phyloP scores from a whole-genome alignment of 352 stramenopile genomes.

The Aphanomyces stellatus region DNA sequence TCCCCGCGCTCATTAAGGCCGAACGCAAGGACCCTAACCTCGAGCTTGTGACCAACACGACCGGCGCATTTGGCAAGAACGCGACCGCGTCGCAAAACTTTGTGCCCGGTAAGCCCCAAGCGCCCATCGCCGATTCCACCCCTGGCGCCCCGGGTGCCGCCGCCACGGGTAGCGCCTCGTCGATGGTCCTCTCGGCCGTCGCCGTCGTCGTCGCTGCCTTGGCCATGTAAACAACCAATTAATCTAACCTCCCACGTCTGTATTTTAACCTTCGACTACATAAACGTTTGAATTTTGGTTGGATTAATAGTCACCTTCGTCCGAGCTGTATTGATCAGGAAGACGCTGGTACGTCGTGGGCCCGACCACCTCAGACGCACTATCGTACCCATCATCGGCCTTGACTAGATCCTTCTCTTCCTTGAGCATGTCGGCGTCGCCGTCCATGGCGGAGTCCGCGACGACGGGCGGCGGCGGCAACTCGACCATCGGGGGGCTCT shows the following conservation, averaged over 20 bases:
- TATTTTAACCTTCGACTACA: neutral
- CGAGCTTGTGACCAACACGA: slow-evolving; percentile 10
- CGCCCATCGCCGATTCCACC: neutral
- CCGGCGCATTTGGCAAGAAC: slow-evolving; percentile 13
- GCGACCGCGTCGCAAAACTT: neutral
- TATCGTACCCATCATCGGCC: too few species aligned
- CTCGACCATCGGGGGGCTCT: neutral
- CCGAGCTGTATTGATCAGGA: too few species aligned
- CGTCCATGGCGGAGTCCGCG: too few species aligned
- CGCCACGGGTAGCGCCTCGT: neutral
- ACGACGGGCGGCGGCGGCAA: neutral
- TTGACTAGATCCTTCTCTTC: too few species aligned
- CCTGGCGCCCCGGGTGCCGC: neutral
- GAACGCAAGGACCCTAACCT: neutral
- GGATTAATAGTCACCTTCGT: neutral
- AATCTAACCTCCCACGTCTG: neutral
- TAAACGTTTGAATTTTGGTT: neutral
- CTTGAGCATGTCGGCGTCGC: too few species aligned
- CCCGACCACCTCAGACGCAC: too few species aligned
- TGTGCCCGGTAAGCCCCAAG: neutral
- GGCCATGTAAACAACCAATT: neutral
- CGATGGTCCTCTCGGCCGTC: neutral
- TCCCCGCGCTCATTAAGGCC: slow-evolving; percentile 11
- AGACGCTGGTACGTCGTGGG: too few species aligned
- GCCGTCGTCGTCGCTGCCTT: neutral